A percentile compares a stretch with the other conserved stretches of the same genome.
These are phyloP conservation scores for Amniculicola lignicola DNA, from an alignment of 495 filamentous ascomycete species.

Conservation along the genomic window DNA sequence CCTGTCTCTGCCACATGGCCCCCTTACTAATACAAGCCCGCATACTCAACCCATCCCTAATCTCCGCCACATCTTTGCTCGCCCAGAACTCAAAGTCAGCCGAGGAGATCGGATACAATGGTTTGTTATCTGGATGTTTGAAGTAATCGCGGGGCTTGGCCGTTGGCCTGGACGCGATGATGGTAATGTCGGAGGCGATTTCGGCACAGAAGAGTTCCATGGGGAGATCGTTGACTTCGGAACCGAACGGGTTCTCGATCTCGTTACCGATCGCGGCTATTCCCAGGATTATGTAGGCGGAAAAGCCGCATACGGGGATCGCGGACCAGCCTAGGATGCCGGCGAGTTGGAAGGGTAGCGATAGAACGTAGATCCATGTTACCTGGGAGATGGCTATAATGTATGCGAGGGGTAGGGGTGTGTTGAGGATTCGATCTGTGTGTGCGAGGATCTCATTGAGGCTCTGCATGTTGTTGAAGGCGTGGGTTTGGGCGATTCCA, in stretches of 20 bases:
- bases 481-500: conserved; percentile 35
- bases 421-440: conserved; percentile 76
- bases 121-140: conserved; percentile 55
- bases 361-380: conserved; percentile 76
- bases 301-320: conserved; percentile 71
- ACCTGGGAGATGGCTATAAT: conserved; percentile 81
- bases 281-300: conserved; percentile 80
- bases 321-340: conserved; percentile 61
- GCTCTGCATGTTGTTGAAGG: conserved; percentile 39
- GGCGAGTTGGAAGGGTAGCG: conserved; percentile 78
- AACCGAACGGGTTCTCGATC: conserved; percentile 84
- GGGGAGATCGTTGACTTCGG: conserved; percentile 80
- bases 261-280: conserved; percentile 65
- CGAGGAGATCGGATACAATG: conserved; percentile 64
- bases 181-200: conserved; percentile 67
- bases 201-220: conserved; percentile 72
- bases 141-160: conserved; percentile 57
- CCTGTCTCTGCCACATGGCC: neutral
- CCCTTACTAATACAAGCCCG: neutral
- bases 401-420: conserved; percentile 78
- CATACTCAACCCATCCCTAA: conserved; percentile 48
- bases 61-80: conserved; percentile 55
- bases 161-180: conserved; percentile 53
- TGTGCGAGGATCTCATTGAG: conserved; percentile 69
- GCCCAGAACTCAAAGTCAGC: conserved; percentile 60